These are phyloP conservation scores for Talaromyces sp. DNA, from an alignment of 2,329 filamentous ascomycete species.

Conservation along the genomic window DNA sequence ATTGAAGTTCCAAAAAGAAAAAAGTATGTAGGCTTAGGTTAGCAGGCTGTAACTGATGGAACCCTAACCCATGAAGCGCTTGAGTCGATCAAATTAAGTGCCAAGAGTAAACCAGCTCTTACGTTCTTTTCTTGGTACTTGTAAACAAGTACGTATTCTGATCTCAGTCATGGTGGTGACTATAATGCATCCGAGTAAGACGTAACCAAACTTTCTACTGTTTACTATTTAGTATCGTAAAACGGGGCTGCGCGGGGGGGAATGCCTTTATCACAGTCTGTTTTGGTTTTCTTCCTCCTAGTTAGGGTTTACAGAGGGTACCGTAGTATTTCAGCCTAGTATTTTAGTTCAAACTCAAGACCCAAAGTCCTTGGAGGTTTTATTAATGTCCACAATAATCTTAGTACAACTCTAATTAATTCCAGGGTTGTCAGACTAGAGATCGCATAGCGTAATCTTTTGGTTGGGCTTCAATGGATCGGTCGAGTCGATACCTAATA, in stretches of 20 bases:
- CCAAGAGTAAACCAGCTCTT: background rate
- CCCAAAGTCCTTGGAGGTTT: too few relatives aligned
- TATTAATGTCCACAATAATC: background rate
- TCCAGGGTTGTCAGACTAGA: background rate
- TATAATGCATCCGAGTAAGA: background rate
- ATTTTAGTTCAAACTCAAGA: background rate
- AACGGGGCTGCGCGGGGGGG: slow-evolving; percentile 7
- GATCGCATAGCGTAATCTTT: slow-evolving; percentile 3
- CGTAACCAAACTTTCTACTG: background rate
- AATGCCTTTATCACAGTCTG: slow-evolving; percentile 2
- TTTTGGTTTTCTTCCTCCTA: background rate
- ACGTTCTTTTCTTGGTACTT: background rate
- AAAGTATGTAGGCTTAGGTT: background rate
- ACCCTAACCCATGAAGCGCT: background rate
- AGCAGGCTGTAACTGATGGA: background rate
- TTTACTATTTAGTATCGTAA: background rate
- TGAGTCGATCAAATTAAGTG: background rate
- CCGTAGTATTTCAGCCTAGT: slow-evolving; percentile 1
- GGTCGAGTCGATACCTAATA: background rate
- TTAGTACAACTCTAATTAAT: background rate
- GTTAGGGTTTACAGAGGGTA: background rate
- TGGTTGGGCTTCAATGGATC: slow-evolving; percentile 4
- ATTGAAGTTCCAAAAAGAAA: slow-evolving; percentile 4
- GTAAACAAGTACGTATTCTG: background rate
- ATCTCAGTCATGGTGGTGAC: background rate